Conservation (phyloP, 2,329 filamentous ascomycete genomes). For the Lachnellula cervina region DNA sequence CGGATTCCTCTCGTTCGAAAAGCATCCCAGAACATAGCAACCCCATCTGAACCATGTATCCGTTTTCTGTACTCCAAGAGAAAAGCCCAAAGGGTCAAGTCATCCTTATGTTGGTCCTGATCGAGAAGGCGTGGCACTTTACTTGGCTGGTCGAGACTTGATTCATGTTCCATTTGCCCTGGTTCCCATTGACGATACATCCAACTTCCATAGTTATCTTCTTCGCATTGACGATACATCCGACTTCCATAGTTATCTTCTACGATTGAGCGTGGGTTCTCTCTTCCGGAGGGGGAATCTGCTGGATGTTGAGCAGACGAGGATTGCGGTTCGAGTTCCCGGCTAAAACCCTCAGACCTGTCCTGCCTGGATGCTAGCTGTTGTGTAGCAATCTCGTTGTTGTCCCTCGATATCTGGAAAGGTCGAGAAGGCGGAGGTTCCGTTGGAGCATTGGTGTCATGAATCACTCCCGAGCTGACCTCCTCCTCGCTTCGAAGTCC, state of each 20-base stretch:
- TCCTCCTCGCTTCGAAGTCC: too few species aligned
- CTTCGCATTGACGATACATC: neutral
- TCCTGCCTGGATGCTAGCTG: too few species aligned
- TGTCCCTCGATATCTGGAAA: too few species aligned
- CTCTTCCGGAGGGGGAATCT: too few species aligned
- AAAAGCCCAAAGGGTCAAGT: constrained; percentile 37
- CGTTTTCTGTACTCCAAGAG: constrained; percentile 38
- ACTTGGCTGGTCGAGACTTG: constrained; percentile 21
- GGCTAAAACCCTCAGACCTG: too few species aligned
- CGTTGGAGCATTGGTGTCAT: too few species aligned
- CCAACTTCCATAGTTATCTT: neutral
- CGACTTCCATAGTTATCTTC: neutral
- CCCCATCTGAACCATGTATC: constrained; percentile 37
- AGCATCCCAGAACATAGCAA: constrained; percentile 39
- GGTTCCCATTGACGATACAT: constrained; percentile 1
- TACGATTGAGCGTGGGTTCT: neutral
- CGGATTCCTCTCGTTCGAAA: constrained; percentile 33
- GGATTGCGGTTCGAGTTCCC: too few species aligned
- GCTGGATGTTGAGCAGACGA: too few species aligned
- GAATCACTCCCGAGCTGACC: too few species aligned
- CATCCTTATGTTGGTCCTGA: constrained; percentile 21
- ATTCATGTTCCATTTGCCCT: constrained; percentile 29
- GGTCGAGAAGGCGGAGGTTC: too few species aligned
- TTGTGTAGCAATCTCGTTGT: too few species aligned
- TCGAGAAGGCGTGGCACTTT: constrained; percentile 30